Evolutionary conservation across 257 asterid genomes (phyloP), one percentile per base, ranked within the genome.

Genomic region (Parsonsia alboflavescens): DNA sequence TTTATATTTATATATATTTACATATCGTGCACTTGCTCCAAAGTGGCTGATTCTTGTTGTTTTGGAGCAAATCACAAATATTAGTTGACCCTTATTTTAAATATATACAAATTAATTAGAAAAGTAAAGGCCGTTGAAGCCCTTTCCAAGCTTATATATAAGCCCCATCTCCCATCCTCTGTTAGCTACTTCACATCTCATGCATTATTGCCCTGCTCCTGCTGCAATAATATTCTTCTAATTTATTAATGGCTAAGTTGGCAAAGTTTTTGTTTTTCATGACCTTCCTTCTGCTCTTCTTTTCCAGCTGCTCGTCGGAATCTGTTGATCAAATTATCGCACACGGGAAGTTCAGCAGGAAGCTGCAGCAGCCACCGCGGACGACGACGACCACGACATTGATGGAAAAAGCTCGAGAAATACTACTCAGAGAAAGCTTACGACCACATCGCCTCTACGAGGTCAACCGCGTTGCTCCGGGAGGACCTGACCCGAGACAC

Each of bases 401-500:
- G 74, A 76, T 78, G 7, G 78, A 80, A 70, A 80, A 19, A 6
- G 84, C 87, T 0, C 84, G 58, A 59, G 73, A 74, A 61, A 75
- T 80, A 30, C 67, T 80, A 26, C 63, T 83, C 67, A 72, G 64
- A 30, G 79, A 76, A 7, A 83, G 82, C 50, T 64, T 75, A 77
- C 71, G 58, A 64, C 68, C 78, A 1, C 68, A 19, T 4, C 42
- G 15, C 22, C 44, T 56, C 8, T 82, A 85, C 30, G 42, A 78
- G 4, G 9, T 26, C 67, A 24, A 75, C 41, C 84, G 86, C 3
- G 42, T 77, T n/a, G 82, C 86, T 21, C 92, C 89, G 0, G 85
- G 81, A 11, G 92, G 92, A 49, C 92, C 92, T 16, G 92, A 87
- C 65, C 89, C 92, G 0, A 82, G 56, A 68, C 92, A 87, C 56